Conservation (phyloP, 495 filamentous ascomycete genomes). For the Aspergillus ellipticus region DNA sequence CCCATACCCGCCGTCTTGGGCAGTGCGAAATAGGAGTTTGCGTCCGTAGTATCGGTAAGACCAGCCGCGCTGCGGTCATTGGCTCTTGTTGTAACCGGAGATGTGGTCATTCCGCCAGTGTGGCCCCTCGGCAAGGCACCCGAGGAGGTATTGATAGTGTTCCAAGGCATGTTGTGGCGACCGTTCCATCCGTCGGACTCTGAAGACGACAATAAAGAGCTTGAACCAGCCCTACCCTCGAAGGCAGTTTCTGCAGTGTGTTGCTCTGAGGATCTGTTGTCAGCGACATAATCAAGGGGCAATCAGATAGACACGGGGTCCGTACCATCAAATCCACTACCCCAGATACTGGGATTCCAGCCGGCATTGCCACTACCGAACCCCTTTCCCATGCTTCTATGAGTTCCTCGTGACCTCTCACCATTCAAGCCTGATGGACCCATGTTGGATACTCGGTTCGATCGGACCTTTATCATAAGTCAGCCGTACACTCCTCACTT, state of each 20-base stretch:
- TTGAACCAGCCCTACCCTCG: slow-evolving; percentile 59
- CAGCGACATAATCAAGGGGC: background rate
- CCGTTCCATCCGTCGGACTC: slow-evolving; percentile 57
- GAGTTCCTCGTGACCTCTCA: slow-evolving; percentile 36
- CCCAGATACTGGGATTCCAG: slow-evolving; percentile 62
- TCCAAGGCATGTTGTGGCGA: slow-evolving; percentile 52
- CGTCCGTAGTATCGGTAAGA: slow-evolving; percentile 38
- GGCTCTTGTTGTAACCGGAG: slow-evolving; percentile 45
- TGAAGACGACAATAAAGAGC: slow-evolving; percentile 61
- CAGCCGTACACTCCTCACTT: background rate
- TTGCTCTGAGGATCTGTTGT: slow-evolving; percentile 23
- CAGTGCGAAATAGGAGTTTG: slow-evolving; percentile 38
- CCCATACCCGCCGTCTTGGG: slow-evolving; percentile 30
- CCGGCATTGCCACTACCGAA: slow-evolving; percentile 45
- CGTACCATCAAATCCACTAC: slow-evolving; percentile 48
- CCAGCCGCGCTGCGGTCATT: slow-evolving; percentile 37
- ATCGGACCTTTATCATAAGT: slow-evolving; percentile 28
- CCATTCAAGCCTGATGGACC: slow-evolving; percentile 36
- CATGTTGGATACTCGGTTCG: slow-evolving; percentile 38
- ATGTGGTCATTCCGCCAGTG: slow-evolving; percentile 42
- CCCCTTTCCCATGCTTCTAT: slow-evolving; percentile 38
- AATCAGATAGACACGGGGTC: background rate
- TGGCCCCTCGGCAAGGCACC: slow-evolving; percentile 38
- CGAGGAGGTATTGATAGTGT: slow-evolving; percentile 46
- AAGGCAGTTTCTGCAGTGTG: slow-evolving; percentile 27